Evolutionary conservation across 768 basidiomycete species (phyloP).

Genomic region (Lepiota venenata): DNA sequence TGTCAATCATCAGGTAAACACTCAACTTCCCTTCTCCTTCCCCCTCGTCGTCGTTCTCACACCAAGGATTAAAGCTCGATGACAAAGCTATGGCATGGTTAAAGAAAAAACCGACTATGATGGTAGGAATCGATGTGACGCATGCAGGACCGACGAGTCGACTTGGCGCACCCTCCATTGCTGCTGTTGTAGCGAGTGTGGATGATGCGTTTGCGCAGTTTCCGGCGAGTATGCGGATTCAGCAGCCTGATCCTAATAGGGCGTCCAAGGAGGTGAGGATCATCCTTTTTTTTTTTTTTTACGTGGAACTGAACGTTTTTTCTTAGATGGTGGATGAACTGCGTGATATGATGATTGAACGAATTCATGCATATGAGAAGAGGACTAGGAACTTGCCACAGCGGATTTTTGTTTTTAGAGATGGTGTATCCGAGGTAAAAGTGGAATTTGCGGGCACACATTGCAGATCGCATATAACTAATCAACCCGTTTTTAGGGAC

Average conservation of each 20-base stretch:
- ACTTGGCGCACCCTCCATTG: slow-evolving; percentile 77
- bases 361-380: slow-evolving; percentile 53
- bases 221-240: slow-evolving; percentile 70
- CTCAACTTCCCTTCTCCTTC: slow-evolving; percentile 2
- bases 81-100: slow-evolving; percentile 59
- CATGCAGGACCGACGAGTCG: slow-evolving; percentile 69
- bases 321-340: slow-evolving; percentile 71
- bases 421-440: slow-evolving; percentile 80
- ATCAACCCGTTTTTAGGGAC: slow-evolving; percentile 47
- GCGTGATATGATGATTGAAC: slow-evolving; percentile 64
- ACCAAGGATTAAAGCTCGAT: slow-evolving; percentile 45
- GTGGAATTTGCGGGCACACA: no score
- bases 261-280: slow-evolving; percentile 33
- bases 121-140: slow-evolving; percentile 84
- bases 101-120: slow-evolving; percentile 65
- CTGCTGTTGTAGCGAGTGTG: slow-evolving; percentile 76
- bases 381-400: slow-evolving; percentile 60
- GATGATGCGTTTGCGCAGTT: slow-evolving; percentile 72
- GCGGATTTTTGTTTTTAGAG: slow-evolving; percentile 70
- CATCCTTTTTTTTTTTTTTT: not conserved
- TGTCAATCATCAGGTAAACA: slow-evolving; percentile 63
- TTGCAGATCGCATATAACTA: not conserved
- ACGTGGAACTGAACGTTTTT: not conserved
- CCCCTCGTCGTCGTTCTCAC: no score
- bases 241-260: slow-evolving; percentile 39